Evolutionary conservation across 768 basidiomycete genomes (phyloP).

Genomic region (Suillus spraguei): DNA sequence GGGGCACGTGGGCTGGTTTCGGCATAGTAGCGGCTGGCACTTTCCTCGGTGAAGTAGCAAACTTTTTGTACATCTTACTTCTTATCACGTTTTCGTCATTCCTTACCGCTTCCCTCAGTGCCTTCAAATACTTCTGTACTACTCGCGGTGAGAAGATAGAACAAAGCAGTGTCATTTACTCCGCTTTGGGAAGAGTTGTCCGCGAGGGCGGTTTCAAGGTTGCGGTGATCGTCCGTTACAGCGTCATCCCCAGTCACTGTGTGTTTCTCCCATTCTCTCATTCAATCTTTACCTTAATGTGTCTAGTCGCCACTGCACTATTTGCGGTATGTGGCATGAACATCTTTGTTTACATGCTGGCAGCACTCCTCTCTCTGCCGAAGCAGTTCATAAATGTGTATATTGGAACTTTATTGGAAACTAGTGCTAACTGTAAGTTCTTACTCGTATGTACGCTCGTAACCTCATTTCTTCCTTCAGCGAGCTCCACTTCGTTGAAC

Average conservation of each 20-base stretch:
- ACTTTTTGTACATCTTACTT: constrained; percentile 70
- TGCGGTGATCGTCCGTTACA: constrained; percentile 73
- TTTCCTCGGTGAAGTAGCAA: constrained; percentile 83
- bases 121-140: constrained; percentile 81
- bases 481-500: constrained; percentile 44
- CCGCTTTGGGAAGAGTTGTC: constrained; percentile 66
- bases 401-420: constrained; percentile 78
- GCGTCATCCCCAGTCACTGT: constrained; percentile 89
- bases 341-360: constrained; percentile 74
- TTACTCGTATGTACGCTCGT: neutral
- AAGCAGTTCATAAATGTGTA: constrained; percentile 95
- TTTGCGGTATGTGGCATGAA: constrained; percentile 90
- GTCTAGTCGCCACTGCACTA: constrained; percentile 79
- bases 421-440: constrained; percentile 35
- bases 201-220: constrained; percentile 89
- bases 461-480: constrained; percentile 10
- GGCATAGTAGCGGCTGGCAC: constrained; percentile 85
- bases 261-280: constrained; percentile 27
- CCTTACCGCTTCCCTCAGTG: constrained; percentile 43
- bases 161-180: constrained; percentile 56
- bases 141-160: constrained; percentile 78
- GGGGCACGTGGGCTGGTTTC: constrained; percentile 88
- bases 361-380: constrained; percentile 81
- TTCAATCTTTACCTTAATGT: constrained; percentile 5
- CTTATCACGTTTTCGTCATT: neutral